Conservation (phyloP, 768 basidiomycete genomes). For the Kwoniella bestiolae region DNA sequence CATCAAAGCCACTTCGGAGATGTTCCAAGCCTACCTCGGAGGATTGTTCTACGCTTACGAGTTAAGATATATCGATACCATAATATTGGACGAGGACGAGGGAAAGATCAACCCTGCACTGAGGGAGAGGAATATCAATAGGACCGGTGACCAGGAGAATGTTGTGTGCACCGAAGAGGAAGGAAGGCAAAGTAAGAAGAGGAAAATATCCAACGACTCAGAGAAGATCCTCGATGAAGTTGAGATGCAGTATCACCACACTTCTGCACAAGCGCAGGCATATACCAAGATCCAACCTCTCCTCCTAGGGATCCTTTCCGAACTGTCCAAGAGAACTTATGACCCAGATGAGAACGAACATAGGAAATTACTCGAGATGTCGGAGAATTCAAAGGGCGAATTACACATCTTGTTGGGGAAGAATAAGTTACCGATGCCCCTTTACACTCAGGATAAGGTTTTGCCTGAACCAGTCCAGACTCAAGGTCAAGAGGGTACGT, state of each 20-base stretch:
- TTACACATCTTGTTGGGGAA: constrained; percentile 6
- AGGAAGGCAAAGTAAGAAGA: neutral
- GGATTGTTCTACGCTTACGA: constrained; percentile 8
- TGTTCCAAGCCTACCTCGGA: constrained; percentile 16
- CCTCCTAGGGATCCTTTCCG: neutral
- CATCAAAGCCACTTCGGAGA: constrained; percentile 14
- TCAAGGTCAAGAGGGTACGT: no score
- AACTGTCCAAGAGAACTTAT: neutral
- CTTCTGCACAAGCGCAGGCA: neutral
- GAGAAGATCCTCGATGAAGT: neutral
- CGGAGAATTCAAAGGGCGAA: constrained; percentile 2
- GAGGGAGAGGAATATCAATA: neutral
- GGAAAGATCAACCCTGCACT: neutral
- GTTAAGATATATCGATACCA: neutral
- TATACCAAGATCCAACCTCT: neutral
- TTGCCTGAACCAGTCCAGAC: neutral
- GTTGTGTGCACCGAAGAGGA: neutral
- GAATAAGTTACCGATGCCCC: constrained; percentile 6
- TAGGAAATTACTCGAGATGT: neutral
- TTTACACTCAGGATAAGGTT: constrained; percentile 5
- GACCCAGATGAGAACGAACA: constrained; percentile 1
- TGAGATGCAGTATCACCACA: neutral
- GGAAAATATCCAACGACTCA: neutral
- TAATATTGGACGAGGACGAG: neutral
- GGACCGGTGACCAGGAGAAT: neutral